Base-by-base conservation (phyloP, 2,329 filamentous ascomycete species). In the Penicillium paneum region DNA sequence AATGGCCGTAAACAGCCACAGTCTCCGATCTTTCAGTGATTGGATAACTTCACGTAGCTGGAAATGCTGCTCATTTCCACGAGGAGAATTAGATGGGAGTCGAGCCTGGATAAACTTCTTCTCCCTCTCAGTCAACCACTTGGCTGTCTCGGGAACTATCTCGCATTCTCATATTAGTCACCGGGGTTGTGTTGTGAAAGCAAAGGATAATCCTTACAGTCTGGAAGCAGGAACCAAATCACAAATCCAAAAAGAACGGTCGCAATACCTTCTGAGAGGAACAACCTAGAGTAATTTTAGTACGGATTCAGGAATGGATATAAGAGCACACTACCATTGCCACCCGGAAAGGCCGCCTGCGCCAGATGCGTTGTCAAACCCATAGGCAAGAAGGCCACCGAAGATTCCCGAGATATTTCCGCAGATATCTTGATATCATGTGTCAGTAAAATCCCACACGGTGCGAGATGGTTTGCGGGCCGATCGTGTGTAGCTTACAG, bases 51-150 rank as follows among this genome's bases (percentile, higher is more conserved):
- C 76, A 17, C 67, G 62, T 32, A 71, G 64, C 15, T 72, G 68
- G 53, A 78, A 78, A 45, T 76, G 65, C 19, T 69, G 52, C 51
- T 79, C 76, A 11, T 63, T 58, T 0, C 73, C 72, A 29, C 74
- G 68, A 8, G 76, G 76, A 0, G 76, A 66, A 59, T 78, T 78
- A 3, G 65, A 57, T 1, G 76, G 75, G 0, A 78, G 65, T 15
- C 78, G 71, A 13, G 75, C 76, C 62, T 81, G 75, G 17, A 81
- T 71, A 57, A 80, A 81, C 5, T 71, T 73, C 57, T 79, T 78
- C 44, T 81, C 79, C 40, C 64, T 74, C 4, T 75, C 71, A 0
- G 71, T 75, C 32, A 80, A 66, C 78, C 78, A 81, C 42, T 67
- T 70, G 8, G 79, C 78, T 36, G 68, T 72, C 4, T 69, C 63